phyloP scores from a whole-genome alignment of 2,329 filamentous ascomycete genomes.

The Pseudocercospora cruenta region DNA sequence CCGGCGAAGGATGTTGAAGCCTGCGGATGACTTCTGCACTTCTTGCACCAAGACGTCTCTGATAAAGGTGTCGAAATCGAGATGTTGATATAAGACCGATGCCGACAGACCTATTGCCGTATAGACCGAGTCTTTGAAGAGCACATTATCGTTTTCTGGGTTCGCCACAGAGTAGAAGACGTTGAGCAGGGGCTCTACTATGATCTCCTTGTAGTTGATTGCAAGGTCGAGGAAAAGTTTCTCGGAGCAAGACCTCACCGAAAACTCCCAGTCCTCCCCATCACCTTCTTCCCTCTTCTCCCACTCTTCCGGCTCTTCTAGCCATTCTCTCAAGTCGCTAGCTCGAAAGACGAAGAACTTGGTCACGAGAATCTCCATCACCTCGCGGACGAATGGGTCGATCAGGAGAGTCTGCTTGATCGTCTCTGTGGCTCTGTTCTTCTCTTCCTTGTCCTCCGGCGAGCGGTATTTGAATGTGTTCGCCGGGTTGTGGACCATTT shows the following conservation, averaged over 20 bases:
- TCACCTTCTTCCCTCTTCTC: constrained; percentile 85
- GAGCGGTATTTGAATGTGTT: constrained; percentile 84
- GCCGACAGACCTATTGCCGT: constrained; percentile 88
- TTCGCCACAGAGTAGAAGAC: constrained; percentile 80
- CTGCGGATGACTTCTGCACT: constrained; percentile 67
- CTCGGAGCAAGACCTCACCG: constrained; percentile 88
- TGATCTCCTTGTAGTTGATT: constrained; percentile 81
- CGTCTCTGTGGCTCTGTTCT: constrained; percentile 67
- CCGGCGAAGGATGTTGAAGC: constrained; percentile 81
- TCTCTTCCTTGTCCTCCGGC: constrained; percentile 74
- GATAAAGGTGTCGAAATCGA: constrained; percentile 85
- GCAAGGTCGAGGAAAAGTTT: constrained; percentile 91
- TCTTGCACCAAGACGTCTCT: constrained; percentile 75
- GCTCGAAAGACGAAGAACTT: constrained; percentile 86
- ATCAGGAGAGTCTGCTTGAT: constrained; percentile 77
- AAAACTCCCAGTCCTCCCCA: constrained; percentile 86
- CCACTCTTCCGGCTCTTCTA: constrained; percentile 94
- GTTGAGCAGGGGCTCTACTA: constrained; percentile 75
- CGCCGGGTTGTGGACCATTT: constrained; percentile 78
- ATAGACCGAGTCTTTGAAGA: constrained; percentile 92
- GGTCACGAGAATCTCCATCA: constrained; percentile 83
- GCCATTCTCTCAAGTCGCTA: constrained; percentile 86
- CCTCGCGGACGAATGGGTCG: constrained; percentile 73
- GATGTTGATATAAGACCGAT: constrained; percentile 69
- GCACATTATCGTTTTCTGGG: constrained; percentile 68